A percentile compares a stretch with the other conserved stretches of the same genome.
Conservation (phyloP, 2,329 filamentous ascomycete species). For the Paraphoma sp. region DNA sequence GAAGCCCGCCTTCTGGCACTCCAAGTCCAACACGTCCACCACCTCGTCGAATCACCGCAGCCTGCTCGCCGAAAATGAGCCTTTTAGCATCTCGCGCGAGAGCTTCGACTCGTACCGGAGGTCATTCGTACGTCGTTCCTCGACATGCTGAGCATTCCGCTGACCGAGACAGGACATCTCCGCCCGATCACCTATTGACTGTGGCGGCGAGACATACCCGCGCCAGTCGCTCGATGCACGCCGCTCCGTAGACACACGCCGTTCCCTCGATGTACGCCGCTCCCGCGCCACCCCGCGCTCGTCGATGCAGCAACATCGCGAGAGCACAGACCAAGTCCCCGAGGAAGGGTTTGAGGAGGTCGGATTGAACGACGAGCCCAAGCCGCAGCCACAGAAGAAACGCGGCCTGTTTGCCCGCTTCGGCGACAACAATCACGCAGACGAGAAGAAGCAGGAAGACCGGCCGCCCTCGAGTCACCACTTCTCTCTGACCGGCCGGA, state of each 20-base stretch:
- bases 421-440: constrained; percentile 60
- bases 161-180: constrained; percentile 77
- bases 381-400: constrained; percentile 69
- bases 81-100: constrained; percentile 93
- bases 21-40: constrained; percentile 55
- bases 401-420: constrained; percentile 83
- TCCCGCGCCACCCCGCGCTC: constrained; percentile 66
- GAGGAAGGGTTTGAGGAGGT: constrained; percentile 92
- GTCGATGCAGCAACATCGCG: constrained; percentile 64
- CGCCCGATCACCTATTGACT: constrained; percentile 79
- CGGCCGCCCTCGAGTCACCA: constrained; percentile 55
- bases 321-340: constrained; percentile 65
- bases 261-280: constrained; percentile 55
- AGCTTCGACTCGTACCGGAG: constrained; percentile 96
- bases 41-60: constrained; percentile 65
- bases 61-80: constrained; percentile 82
- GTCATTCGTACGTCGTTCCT: constrained; percentile 76
- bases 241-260: constrained; percentile 80
- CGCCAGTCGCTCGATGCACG: constrained; percentile 62
- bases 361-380: constrained; percentile 78
- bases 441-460: constrained; percentile 41
- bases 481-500: constrained; percentile 75
- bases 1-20: constrained; percentile 79
- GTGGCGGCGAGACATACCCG: constrained; percentile 59
- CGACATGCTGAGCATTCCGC: constrained; percentile 10